Evolutionary conservation across 495 filamentous ascomycete genomes (phyloP), one percentile per base, ranked within the genome.

Genomic region (Rostrohypoxylon terebratum): DNA sequence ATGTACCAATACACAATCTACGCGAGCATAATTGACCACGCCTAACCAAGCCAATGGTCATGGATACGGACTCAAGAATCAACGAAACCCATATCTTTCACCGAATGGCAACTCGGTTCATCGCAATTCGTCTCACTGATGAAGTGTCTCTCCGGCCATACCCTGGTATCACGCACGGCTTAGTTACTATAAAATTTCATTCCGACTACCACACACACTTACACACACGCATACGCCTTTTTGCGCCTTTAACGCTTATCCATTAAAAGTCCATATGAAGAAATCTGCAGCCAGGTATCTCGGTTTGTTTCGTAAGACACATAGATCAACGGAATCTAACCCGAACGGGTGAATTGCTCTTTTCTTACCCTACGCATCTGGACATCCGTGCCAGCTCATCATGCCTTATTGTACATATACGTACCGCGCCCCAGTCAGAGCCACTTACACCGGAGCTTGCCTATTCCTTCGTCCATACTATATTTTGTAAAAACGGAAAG

Each of bases 311-410:
- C 42, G 66, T 60, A 66, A 70, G 57, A 74, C 71, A 40, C 50
- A 66, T 63, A 44, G 71, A 74, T 74, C 71, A 74, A 66, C 71
- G 62, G 71, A 63, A 59, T 63, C 66, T 74, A 74, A 70, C 71
- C 71, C 44, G 38, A 72, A 75, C 34, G 53, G 65, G 69, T 55
- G 63, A 71, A 65, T 72, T 60, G 59, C 64, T 61, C 53, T 74
- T 66, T 73, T 75, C 66, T 69, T 31, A 69, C 70, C 64, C 66
- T 47, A 69, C 70, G 47, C 73, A 72, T 70, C 65, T 62, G 45
- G 69, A 68, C 55, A 61, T 59, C 59, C 50, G 51, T 40, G 69
- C 73, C 66, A 72, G 50, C 70, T 54, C 69, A 72, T 72, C 68
- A 75, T 75, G 72, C 69, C 51, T 71, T 51, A 60, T 53, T 61